Conservation (phyloP, 2,329 filamentous ascomycete genomes). For the Leptographium lundbergii region DNA sequence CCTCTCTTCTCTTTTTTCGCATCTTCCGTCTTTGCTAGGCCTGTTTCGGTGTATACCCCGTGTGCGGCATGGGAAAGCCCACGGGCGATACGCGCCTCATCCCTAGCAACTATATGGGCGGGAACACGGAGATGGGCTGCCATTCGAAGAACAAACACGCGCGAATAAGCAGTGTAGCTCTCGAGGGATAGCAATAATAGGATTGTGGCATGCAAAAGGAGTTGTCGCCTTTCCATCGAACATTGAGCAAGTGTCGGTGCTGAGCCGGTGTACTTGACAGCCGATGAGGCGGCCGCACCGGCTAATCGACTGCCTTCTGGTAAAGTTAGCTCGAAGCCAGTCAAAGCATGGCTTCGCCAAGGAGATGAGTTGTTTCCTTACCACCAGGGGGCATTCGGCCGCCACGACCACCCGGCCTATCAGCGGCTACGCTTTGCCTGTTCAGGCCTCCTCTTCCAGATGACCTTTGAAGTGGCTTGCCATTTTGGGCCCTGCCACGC, state of each 20-base stretch:
- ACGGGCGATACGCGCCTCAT: constrained; percentile 64
- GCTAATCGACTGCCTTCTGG: background rate
- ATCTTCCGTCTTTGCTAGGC: constrained; percentile 48
- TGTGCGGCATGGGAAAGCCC: constrained; percentile 65
- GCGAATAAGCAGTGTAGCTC: constrained; percentile 62
- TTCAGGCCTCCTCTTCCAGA: background rate
- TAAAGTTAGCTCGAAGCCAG: background rate
- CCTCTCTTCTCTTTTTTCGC: constrained; percentile 46
- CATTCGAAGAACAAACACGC: constrained; percentile 57
- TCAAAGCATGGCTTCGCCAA: background rate
- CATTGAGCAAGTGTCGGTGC: constrained; percentile 26
- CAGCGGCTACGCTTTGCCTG: background rate
- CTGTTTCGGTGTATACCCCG: constrained; percentile 49
- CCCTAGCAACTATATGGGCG: constrained; percentile 48
- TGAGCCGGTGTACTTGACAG: background rate
- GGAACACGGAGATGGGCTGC: constrained; percentile 60
- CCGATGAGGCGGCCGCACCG: constrained; percentile 12
- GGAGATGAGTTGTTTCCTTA: background rate
- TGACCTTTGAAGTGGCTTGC: background rate
- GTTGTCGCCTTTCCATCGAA: constrained; percentile 47
- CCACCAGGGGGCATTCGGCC: background rate
- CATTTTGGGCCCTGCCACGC: constrained; percentile 2
- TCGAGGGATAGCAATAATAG: constrained; percentile 65
- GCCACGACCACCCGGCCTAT: background rate
- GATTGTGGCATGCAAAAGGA: constrained; percentile 60